These are phyloP conservation scores for Apophysomyces ossiformis DNA, from an alignment of 371 early-diverging fungal genomes.

Conservation along the genomic window DNA sequence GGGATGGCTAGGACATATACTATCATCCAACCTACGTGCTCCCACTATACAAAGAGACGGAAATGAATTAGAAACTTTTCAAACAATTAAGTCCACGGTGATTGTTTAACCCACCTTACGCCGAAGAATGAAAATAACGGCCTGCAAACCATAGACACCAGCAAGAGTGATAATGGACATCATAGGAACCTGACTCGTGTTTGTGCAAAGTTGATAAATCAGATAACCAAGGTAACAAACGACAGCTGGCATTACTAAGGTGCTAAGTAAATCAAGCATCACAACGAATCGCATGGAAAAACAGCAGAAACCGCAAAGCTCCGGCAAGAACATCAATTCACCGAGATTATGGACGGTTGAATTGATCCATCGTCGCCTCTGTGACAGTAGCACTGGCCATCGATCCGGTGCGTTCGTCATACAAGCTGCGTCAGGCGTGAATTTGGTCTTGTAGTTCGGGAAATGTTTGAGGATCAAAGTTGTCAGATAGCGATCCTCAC, in stretches of 20 bases:
- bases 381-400: slow-evolving; percentile 88
- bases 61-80: slow-evolving; percentile 43
- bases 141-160: slow-evolving; percentile 87
- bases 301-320: slow-evolving; percentile 95
- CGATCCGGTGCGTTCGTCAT: slow-evolving; percentile 93
- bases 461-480: slow-evolving; percentile 99
- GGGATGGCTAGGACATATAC: slow-evolving; percentile 76
- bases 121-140: slow-evolving; percentile 84
- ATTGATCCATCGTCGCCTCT: slow-evolving; percentile 93
- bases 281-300: slow-evolving; percentile 96
- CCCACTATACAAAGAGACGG: slow-evolving; percentile 68
- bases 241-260: slow-evolving; percentile 92
- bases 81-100: slow-evolving; percentile 31
- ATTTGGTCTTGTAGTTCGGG: slow-evolving; percentile 96
- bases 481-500: slow-evolving; percentile 94
- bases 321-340: slow-evolving; percentile 84
- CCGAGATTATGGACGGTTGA: slow-evolving; percentile 95
- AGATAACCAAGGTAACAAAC: slow-evolving; percentile 86
- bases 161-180: slow-evolving; percentile 75
- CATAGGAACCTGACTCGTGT: slow-evolving; percentile 60
- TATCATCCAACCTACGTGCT: slow-evolving; percentile 88
- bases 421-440: slow-evolving; percentile 93
- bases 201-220: slow-evolving; percentile 61
- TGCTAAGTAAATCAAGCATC: slow-evolving; percentile 90
- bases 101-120: slow-evolving; percentile 85